These are phyloP conservation scores for Rhodocollybia butyracea DNA, from an alignment of 768 basidiomycete species.

Conservation along the genomic window DNA sequence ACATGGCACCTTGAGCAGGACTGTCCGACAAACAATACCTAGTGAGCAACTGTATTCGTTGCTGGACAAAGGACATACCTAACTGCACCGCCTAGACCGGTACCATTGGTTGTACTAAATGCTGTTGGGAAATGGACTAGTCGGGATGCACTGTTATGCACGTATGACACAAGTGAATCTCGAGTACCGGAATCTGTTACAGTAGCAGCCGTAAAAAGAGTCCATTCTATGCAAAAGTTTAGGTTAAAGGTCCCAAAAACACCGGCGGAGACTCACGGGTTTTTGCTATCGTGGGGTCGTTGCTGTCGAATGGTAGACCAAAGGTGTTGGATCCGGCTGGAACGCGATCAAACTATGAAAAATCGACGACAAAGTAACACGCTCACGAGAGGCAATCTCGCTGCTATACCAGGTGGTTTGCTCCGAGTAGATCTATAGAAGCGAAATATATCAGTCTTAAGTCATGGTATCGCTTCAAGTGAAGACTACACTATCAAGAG, in stretches of 20 bases:
- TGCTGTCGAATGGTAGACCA: conserved; percentile 7
- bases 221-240: conserved; percentile 1
- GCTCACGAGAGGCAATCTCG: background rate
- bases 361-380: background rate
- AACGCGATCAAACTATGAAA: background rate
- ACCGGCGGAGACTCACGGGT: background rate
- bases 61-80: background rate
- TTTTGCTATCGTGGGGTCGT: background rate
- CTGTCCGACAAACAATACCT: background rate
- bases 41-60: background rate
- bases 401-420: conserved; percentile 3
- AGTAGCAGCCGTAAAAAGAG: conserved; percentile 5
- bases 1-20: conserved; percentile 10
- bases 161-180: conserved; percentile 2
- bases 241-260: background rate
- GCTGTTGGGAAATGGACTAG: conserved; percentile 4
- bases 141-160: conserved; percentile 3
- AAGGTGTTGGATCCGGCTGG: background rate
- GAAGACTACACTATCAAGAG: background rate
- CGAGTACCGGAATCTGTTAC: background rate
- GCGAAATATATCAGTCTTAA: background rate
- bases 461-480: background rate
- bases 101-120: conserved; percentile 1
- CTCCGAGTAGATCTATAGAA: background rate
- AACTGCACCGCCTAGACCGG: background rate